Evolutionary conservation across 306 rosid species (phyloP), one percentile per base, ranked within the genome.

Genomic region (Quercus robur): DNA sequence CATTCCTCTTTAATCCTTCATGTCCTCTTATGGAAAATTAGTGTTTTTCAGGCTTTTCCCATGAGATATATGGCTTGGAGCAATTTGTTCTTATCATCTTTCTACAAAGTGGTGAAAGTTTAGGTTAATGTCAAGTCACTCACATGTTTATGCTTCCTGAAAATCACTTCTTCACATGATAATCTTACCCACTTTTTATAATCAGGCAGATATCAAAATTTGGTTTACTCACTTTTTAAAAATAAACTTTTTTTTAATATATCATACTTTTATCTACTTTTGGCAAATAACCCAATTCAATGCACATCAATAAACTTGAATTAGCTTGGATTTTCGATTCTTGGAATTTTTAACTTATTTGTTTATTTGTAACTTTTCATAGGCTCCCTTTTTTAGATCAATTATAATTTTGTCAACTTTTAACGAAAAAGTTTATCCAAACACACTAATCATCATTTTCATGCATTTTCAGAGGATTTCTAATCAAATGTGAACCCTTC

Each of bases 151-250:
- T 63, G 73, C 66, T 41, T 38, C 46, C 49, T 41, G 10, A 71
- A 13, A 44, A 3, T 10, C 30, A 62, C 54, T 31, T 18, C 71
- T 51, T 79, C 78, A 33, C 83, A 73, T 63, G 74, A 51, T 35
- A 80, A 52, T 44, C 25, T 55, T 66, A 66, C 41, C 59, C 51
- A 55, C 41, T 25, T 68, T 77, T 73, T 20, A 57, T 41, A 62
- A 35, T 55, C 26, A 13, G 46, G 31, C 25, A 58, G n/a, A 75
- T 41, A 2, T 61, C 49, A 77, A 49, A 59, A 61, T 23, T n/a
- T 28, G 14, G 41, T 67, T 49, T 49, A 49, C 54, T 13, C 54
- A 49, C 54, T 49, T 49, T 12, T 12, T 3, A 12, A 49, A 49
- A 13, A 2, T 12, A 9, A 0, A 2, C 15, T 11, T 46, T 46